Conservation (phyloP, 2,329 filamentous ascomycete genomes). For the Microsporum ferrugineum region DNA sequence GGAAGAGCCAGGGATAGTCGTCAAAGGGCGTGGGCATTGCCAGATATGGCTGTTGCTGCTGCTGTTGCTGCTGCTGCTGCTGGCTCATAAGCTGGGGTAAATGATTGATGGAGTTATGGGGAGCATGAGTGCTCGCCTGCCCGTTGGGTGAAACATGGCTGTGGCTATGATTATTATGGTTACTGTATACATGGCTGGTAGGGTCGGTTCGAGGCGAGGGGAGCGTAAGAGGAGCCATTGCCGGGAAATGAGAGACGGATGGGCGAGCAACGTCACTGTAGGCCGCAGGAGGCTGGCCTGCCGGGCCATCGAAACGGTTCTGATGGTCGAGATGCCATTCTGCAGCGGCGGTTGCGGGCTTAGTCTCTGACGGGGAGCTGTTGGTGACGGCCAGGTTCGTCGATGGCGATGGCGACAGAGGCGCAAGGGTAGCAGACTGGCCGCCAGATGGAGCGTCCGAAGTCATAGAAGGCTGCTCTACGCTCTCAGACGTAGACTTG, state of each 20-base stretch:
- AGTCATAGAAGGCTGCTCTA: background rate
- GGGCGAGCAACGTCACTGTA: background rate
- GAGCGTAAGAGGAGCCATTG: constrained; percentile 6
- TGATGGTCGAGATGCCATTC: constrained; percentile 4
- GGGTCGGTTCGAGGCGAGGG: constrained; percentile 9
- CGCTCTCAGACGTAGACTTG: constrained; percentile 6
- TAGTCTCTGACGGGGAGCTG: constrained; percentile 1
- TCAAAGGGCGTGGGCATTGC: constrained; percentile 4
- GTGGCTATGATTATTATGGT: background rate
- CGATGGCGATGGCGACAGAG: background rate
- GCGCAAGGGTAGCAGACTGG: background rate
- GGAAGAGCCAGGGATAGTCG: constrained; percentile 15
- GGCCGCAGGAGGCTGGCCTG: background rate
- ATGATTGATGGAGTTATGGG: background rate
- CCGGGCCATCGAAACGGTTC: background rate
- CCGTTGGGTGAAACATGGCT: background rate
- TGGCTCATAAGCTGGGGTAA: constrained; percentile 8
- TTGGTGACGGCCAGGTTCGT: background rate
- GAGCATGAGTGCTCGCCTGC: background rate
- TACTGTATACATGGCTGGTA: background rate
- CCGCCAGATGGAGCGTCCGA: background rate
- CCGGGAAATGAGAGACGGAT: constrained; percentile 3
- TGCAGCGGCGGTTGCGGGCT: background rate
- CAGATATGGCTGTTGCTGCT: constrained; percentile 5
- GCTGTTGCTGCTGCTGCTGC: constrained; percentile 1